These are phyloP conservation scores for Cercospora berteroae DNA, from an alignment of 2,329 filamentous ascomycete species.

Conservation along the genomic window DNA sequence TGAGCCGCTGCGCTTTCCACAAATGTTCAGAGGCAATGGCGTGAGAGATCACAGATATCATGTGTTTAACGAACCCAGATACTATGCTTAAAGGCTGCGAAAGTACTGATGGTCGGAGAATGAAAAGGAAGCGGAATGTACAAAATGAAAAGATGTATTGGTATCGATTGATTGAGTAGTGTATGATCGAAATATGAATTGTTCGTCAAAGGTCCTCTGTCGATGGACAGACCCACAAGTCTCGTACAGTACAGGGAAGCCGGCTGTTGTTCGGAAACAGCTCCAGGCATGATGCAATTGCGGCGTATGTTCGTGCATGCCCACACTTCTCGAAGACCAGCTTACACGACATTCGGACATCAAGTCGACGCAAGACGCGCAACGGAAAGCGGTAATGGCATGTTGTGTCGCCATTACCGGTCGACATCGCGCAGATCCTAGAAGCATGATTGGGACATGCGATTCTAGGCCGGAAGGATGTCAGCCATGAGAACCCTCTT, in stretches of 20 bases:
- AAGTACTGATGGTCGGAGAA: neutral
- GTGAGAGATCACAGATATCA: conserved; percentile 90
- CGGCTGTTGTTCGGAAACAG: neutral
- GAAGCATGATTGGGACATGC: neutral
- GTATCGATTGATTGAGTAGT: neutral
- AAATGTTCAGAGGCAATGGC: conserved; percentile 77
- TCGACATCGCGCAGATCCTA: neutral
- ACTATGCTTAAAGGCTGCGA: conserved; percentile 42
- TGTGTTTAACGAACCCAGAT: conserved; percentile 89
- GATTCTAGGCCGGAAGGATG: neutral
- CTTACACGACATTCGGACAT: neutral
- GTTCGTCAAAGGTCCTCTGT: neutral
- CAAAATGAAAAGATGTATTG: neutral
- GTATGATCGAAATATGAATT: neutral
- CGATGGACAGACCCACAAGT: neutral
- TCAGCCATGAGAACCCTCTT: neutral
- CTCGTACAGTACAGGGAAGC: neutral
- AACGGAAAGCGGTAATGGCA: neutral
- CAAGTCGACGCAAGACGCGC: neutral
- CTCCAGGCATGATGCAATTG: conserved; percentile 2
- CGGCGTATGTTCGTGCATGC: neutral
- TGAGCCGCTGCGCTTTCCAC: conserved; percentile 76
- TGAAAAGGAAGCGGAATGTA: neutral
- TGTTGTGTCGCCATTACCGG: neutral
- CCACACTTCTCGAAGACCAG: neutral